These are phyloP conservation scores for Colletotrichum melonis DNA, from an alignment of 2,329 filamentous ascomycete genomes.

Conservation along the genomic window DNA sequence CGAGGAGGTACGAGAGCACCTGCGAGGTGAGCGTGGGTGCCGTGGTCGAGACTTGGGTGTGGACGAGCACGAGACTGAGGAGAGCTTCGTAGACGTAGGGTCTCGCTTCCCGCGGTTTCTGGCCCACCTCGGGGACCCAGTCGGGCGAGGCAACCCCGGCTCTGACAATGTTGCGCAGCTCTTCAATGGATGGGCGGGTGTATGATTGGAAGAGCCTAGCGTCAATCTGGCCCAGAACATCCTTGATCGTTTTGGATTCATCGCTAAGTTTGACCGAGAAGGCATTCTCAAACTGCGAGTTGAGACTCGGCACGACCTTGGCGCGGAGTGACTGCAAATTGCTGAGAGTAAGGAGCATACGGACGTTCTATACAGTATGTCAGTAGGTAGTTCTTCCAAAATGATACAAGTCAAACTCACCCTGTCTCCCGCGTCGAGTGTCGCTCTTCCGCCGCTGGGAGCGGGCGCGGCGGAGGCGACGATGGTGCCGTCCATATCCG, in stretches of 20 bases:
- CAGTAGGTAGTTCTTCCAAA: slow-evolving; percentile 33
- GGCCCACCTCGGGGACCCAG: slow-evolving; percentile 73
- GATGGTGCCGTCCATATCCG: slow-evolving; percentile 56
- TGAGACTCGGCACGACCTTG: slow-evolving; percentile 87
- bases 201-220: slow-evolving; percentile 92
- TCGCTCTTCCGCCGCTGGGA: slow-evolving; percentile 55
- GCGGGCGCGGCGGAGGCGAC: slow-evolving; percentile 47
- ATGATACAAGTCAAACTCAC: slow-evolving; percentile 51
- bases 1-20: slow-evolving; percentile 87
- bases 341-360: slow-evolving; percentile 92
- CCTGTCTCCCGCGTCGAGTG: slow-evolving; percentile 66
- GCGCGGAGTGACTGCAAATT: slow-evolving; percentile 88
- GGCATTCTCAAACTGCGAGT: slow-evolving; percentile 90
- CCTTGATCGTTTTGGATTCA: slow-evolving; percentile 90
- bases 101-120: slow-evolving; percentile 78
- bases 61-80: slow-evolving; percentile 87
- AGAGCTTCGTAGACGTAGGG: slow-evolving; percentile 92
- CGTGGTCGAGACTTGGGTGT: slow-evolving; percentile 88
- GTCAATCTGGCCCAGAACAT: slow-evolving; percentile 92
- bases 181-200: slow-evolving; percentile 79
- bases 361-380: slow-evolving; percentile 74
- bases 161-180: slow-evolving; percentile 76
- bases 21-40: slow-evolving; percentile 80
- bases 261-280: slow-evolving; percentile 96
- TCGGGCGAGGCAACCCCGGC: slow-evolving; percentile 75